Percentiles rank a stretch among this genome's conserved stretches.
Conservation (phyloP, 192 early-diverging fungal genomes). For the Backusella macrospora region DNA sequence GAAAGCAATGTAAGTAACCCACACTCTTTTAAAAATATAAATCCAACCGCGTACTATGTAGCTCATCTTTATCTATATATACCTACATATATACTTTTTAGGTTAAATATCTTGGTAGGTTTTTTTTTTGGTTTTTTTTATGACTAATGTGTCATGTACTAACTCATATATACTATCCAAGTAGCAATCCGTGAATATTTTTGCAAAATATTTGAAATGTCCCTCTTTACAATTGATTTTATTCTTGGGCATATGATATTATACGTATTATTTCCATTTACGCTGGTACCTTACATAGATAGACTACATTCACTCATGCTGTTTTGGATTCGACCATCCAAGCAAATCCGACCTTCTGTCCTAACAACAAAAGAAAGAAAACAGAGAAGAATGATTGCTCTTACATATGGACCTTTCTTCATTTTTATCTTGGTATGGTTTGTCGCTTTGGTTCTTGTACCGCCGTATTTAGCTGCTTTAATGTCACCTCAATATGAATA, state of each 20-base stretch:
- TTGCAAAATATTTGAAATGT: conserved; percentile 84
- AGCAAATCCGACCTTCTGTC: conserved; percentile 64
- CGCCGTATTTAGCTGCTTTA: conserved; percentile 20
- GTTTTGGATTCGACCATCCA: conserved; percentile 68
- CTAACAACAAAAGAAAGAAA: conserved; percentile 65
- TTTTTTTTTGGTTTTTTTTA: neutral
- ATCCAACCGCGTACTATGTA: conserved; percentile 64
- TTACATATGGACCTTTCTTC: conserved; percentile 59
- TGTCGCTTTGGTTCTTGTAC: conserved; percentile 54
- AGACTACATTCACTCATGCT: conserved; percentile 67
- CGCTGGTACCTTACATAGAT: conserved; percentile 62
- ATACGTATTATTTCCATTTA: conserved; percentile 73
- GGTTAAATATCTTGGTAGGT: neutral
- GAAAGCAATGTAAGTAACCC: conserved; percentile 60
- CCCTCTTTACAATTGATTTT: conserved; percentile 67
- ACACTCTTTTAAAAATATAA: conserved; percentile 48
- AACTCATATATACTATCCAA: neutral
- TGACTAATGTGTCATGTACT: neutral
- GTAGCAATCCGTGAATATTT: conserved; percentile 52
- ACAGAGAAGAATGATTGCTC: conserved; percentile 55
- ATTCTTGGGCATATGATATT: conserved; percentile 68
- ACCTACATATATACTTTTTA: neutral
- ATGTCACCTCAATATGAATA: neutral
- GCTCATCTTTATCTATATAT: neutral
- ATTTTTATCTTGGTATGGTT: conserved; percentile 56